Percentiles rank a stretch among this genome's conserved stretches.
phyloP scores from a whole-genome alignment of 2,329 filamentous ascomycete genomes.

The Diaporthe citriasiana region DNA sequence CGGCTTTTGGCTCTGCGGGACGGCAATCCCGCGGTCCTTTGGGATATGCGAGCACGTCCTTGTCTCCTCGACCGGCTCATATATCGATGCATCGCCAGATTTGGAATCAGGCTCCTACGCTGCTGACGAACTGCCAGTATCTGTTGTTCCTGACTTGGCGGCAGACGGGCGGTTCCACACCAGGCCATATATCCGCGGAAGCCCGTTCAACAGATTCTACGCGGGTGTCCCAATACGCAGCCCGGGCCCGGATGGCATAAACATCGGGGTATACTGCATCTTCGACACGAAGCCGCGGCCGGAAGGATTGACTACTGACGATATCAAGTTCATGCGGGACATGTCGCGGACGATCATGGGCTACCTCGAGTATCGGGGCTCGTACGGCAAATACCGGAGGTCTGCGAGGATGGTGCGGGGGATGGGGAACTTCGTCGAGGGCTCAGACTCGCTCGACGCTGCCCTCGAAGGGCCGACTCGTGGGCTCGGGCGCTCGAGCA shows the following conservation, averaged over 20 bases:
- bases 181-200: conserved; percentile 46
- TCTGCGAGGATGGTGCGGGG: conserved; percentile 56
- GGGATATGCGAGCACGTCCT: conserved; percentile 52
- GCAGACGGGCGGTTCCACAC: conserved; percentile 49
- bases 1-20: conserved; percentile 48
- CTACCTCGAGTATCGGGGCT: conserved; percentile 53
- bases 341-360: conserved; percentile 52
- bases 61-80: neutral
- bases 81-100: neutral
- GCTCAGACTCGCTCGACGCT: conserved; percentile 37
- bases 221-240: conserved; percentile 59
- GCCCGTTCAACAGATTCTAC: conserved; percentile 53
- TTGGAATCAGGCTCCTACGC: neutral
- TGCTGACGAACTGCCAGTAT: conserved; percentile 49
- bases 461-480: neutral
- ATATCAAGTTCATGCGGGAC: conserved; percentile 47
- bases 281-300: conserved; percentile 49
- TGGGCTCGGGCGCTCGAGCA: conserved; percentile 26
- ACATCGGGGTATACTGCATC: conserved; percentile 59
- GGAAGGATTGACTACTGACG: conserved; percentile 47
- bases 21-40: conserved; percentile 49
- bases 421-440: conserved; percentile 54
- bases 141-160: conserved; percentile 53
- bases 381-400: conserved; percentile 48
- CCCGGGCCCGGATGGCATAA: conserved; percentile 51